Evolutionary conservation across 352 stramenopile genomes (phyloP).

Genomic region (Globisporangium perplexum): DNA sequence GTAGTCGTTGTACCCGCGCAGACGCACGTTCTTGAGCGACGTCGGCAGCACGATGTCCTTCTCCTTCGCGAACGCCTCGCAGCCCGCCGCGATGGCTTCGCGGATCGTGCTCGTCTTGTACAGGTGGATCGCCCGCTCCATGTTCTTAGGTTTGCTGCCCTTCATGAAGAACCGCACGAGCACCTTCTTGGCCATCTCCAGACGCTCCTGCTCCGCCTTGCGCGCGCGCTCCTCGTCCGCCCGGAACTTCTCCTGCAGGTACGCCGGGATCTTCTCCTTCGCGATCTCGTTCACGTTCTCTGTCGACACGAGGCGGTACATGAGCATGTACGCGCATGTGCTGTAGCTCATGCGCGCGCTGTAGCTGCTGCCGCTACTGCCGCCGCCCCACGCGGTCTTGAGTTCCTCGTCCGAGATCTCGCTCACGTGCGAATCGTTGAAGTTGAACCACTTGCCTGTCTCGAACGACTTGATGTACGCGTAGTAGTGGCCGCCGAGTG

Average conservation of each 20-base stretch:
- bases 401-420: conserved; percentile 73
- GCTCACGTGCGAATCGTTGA: conserved; percentile 82
- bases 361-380: conserved; percentile 41
- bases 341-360: conserved; percentile 54
- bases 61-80: conserved; percentile 57
- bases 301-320: conserved; percentile 77
- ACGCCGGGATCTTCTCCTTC: conserved; percentile 55
- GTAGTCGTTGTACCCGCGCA: conserved; percentile 78
- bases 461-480: conserved; percentile 91
- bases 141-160: conserved; percentile 47
- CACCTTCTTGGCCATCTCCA: conserved; percentile 73
- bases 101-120: conserved; percentile 71
- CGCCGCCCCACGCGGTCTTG: conserved; percentile 67
- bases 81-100: conserved; percentile 36
- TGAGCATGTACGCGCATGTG: conserved; percentile 89
- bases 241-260: conserved; percentile 58
- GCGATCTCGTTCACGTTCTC: conserved; percentile 62
- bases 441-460: conserved; percentile 82
- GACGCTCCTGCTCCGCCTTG: conserved; percentile 49
- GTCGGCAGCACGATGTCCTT: conserved; percentile 37
- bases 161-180: conserved; percentile 81
- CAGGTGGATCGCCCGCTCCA: conserved; percentile 65
- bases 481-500: conserved; percentile 91
- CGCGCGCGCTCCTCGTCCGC: conserved; percentile 61
- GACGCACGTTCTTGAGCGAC: conserved; percentile 46